phyloP scores from a whole-genome alignment of 176 grass and related monocot species.

The Zoysia pacifica region DNA sequence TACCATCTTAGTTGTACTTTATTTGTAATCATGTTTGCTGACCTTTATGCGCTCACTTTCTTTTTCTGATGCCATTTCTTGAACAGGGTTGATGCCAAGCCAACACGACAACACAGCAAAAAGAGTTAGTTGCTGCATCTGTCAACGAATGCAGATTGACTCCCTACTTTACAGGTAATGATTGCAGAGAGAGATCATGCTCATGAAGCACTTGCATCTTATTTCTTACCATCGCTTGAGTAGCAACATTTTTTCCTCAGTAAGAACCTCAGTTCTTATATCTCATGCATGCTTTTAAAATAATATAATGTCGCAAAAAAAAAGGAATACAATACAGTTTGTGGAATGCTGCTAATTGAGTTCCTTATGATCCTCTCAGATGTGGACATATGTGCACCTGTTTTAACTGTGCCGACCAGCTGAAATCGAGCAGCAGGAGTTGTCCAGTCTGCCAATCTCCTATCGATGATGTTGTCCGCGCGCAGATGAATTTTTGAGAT shows the following conservation, averaged over 20 bases:
- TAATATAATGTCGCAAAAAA: too few species aligned
- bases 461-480: slow-evolving; percentile 87
- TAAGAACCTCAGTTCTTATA: not conserved
- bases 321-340: too few species aligned
- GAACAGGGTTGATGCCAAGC: slow-evolving; percentile 43
- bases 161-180: slow-evolving; percentile 88
- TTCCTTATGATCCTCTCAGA: slow-evolving; percentile 48
- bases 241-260: not conserved
- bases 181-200: slow-evolving; percentile 37
- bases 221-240: not conserved
- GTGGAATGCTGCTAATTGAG: slow-evolving; percentile 9
- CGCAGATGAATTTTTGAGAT: slow-evolving; percentile 66
- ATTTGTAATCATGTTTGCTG: slow-evolving; percentile 28
- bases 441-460: slow-evolving; percentile 82
- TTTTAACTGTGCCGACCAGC: slow-evolving; percentile 70
- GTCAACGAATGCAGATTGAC: slow-evolving; percentile 73
- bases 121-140: slow-evolving; percentile 66
- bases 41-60: slow-evolving; percentile 10
- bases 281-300: not conserved
- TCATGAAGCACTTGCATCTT: slow-evolving; percentile 27
- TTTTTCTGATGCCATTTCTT: slow-evolving; percentile 44
- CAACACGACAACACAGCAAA: slow-evolving; percentile 45
- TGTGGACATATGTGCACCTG: slow-evolving; percentile 97
- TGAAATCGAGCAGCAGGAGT: slow-evolving; percentile 59
- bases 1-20: slow-evolving; percentile 34